phyloP scores from a whole-genome alignment of 352 stramenopile genomes.

The Pythium biforme region DNA sequence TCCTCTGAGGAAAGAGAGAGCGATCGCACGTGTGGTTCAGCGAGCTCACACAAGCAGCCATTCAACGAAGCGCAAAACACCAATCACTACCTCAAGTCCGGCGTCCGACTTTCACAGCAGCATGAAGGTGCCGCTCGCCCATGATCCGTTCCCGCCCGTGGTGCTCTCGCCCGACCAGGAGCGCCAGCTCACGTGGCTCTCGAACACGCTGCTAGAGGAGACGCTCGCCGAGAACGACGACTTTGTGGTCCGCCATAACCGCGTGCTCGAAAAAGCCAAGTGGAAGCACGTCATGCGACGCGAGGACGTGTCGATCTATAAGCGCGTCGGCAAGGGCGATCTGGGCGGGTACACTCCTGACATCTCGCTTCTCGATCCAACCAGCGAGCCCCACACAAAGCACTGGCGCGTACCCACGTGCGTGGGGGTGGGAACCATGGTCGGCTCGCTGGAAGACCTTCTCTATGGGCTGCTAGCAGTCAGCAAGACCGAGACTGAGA shows the following conservation, averaged over 20 bases:
- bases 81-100: background rate
- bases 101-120: background rate
- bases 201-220: slow-evolving; percentile 16
- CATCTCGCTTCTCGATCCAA: slow-evolving; percentile 17
- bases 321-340: slow-evolving; percentile 8
- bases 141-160: slow-evolving; percentile 50
- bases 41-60: background rate
- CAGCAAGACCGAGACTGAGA: slow-evolving; percentile 4
- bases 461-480: slow-evolving; percentile 15
- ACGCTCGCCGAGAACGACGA: slow-evolving; percentile 23
- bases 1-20: background rate
- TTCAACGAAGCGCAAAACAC: background rate
- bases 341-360: slow-evolving; percentile 10
- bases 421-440: slow-evolving; percentile 5
- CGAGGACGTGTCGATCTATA: slow-evolving; percentile 28
- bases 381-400: slow-evolving; percentile 29
- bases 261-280: slow-evolving; percentile 18
- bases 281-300: slow-evolving; percentile 28
- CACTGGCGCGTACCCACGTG: slow-evolving; percentile 28
- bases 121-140: slow-evolving; percentile 52
- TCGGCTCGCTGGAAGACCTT: slow-evolving; percentile 13
- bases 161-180: slow-evolving; percentile 29
- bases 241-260: slow-evolving; percentile 12
- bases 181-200: slow-evolving; percentile 17
- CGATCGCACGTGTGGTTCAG: background rate